A percentile compares a stretch with the other conserved stretches of the same genome.
Conservation (phyloP, 192 early-diverging fungal species). For the Linnemannia elongata region DNA sequence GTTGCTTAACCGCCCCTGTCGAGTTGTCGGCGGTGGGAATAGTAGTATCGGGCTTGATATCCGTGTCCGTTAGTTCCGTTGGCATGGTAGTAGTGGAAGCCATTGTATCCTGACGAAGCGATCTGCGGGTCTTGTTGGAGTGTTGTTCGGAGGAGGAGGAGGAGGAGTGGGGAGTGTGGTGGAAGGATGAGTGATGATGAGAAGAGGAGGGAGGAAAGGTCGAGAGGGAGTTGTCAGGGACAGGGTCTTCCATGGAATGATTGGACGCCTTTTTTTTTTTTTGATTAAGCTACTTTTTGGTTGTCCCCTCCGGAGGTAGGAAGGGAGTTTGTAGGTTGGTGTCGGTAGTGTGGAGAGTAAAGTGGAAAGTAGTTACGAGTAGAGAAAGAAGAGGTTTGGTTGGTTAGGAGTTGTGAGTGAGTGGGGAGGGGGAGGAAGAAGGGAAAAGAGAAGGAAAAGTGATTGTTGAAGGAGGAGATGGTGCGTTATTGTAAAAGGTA, state of each 20-base stretch:
- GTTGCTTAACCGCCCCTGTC: background rate
- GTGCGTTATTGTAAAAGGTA: background rate
- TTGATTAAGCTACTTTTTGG: background rate
- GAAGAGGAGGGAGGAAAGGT: background rate
- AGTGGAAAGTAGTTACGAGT: no score
- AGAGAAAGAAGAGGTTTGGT: no score
- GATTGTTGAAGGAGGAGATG: background rate
- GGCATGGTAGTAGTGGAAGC: background rate
- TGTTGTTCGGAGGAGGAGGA: background rate
- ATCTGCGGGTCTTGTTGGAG: background rate
- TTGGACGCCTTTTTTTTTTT: background rate
- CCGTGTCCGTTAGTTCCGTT: background rate
- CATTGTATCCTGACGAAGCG: background rate
- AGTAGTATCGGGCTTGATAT: background rate
- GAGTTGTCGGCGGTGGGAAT: background rate
- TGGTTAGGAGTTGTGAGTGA: no score
- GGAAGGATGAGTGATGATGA: background rate
- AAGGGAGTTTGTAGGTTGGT: background rate
- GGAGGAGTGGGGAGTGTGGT: background rate
- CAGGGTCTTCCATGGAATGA: conserved; percentile 4
- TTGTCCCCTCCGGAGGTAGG: background rate
- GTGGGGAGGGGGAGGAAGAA: background rate
- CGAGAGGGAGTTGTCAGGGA: background rate
- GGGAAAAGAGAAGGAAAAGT: background rate
- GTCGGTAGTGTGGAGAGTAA: background rate